Base-by-base conservation (phyloP, 108 stramenopile species). In the Nannochloropsis gaditana region DNA sequence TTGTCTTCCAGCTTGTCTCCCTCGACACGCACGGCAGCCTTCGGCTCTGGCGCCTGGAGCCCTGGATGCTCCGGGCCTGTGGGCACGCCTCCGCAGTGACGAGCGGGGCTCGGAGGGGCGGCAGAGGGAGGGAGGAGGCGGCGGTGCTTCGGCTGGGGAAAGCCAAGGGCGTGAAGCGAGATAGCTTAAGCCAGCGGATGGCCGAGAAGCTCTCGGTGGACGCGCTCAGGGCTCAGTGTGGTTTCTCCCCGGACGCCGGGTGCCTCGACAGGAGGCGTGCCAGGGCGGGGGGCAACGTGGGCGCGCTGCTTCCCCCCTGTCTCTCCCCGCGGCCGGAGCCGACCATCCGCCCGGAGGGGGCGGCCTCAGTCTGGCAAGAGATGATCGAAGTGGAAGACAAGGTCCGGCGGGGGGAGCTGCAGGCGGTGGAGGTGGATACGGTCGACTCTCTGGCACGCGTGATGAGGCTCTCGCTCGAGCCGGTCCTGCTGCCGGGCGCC, bases 141-240 rank as follows among this genome's bases (percentile, higher is more conserved):
- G 8, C n/a, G 59, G 59, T 73, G 47, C 11, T 15, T 15, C 11
- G 15, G 15, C 47, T 1, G 47, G 15, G 47, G 47, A 50, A 1
- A 11, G 47, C 11, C 15, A 15, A 15, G 15, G 47, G 47, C 31
- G 31, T 31, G 59, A 1, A n/a, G 59, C 19, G 4, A 6, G 59
- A 73, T 73, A 73, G 59, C n/a, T 73, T 73, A n/a, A 73, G 59
- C 59, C 59, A 73, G 59, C 15, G 59, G 15, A 73, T 73, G 59
- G 59, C 59, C 19, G 59, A 15, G 8, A 73, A 73, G 59, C 59
- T 73, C 19, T n/a, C 59, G 15, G 3, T 73, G 59, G 59, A 73
- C n/a, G 6, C 6, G 59, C 59, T 73, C 19, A 73, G n/a, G 59
- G n/a, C 59, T n/a, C 59, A 73, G 59, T 15, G 15, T 15, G 59